Conservation (phyloP, 129 eudicot species). For the Arctium minus region DNA sequence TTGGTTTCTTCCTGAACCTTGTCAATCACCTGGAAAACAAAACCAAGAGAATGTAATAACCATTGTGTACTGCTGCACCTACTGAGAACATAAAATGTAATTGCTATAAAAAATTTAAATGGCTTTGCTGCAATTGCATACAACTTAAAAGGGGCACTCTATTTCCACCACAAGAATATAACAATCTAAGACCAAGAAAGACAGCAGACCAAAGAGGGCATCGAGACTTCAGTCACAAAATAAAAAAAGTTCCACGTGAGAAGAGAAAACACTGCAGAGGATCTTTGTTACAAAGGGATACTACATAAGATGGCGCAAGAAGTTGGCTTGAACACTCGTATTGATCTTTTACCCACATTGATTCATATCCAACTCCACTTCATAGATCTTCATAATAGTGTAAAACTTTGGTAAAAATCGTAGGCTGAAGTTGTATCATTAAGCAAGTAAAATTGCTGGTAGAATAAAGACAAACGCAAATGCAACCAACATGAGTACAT, state of each 20-base stretch:
- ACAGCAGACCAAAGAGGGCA: neutral
- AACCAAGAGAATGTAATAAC: neutral
- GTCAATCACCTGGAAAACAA: conserved; percentile 50
- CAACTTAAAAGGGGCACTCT: neutral
- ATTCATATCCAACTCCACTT: neutral
- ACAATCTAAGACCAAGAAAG: neutral
- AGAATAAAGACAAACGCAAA: neutral
- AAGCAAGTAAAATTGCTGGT: neutral
- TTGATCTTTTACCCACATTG: neutral
- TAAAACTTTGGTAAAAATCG: neutral
- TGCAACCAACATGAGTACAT: neutral
- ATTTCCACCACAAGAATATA: neutral
- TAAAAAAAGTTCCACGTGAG: neutral
- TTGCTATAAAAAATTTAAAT: no score
- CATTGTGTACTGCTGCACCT: neutral
- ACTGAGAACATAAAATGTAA: neutral
- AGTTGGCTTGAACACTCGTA: no score
- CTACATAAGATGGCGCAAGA: no score
- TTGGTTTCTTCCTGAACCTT: conserved; percentile 67
- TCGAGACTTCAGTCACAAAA: neutral
- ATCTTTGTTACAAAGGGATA: no score
- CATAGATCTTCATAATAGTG: neutral
- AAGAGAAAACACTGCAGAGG: no score
- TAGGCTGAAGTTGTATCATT: neutral
- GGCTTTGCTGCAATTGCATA: neutral